Conservation (phyloP, 2,329 filamentous ascomycete genomes). For the Nigrospora sphaerica region DNA sequence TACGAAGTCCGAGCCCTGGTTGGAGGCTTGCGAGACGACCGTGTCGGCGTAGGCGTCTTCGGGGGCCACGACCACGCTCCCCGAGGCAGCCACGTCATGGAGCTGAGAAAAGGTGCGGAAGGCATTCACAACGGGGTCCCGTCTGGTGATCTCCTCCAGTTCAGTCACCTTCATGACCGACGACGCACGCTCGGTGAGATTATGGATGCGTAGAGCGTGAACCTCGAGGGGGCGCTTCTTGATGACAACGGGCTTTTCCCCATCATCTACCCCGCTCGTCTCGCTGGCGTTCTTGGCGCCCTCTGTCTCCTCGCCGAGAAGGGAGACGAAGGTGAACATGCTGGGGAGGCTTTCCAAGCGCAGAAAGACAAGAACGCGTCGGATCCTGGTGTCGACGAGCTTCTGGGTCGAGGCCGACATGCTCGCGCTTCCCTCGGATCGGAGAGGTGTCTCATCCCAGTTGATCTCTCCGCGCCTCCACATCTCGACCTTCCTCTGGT, state of each 20-base stretch:
- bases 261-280: constrained; percentile 15
- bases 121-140: constrained; percentile 83
- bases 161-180: constrained; percentile 93
- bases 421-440: constrained; percentile 28
- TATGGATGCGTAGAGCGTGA: constrained; percentile 78
- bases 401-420: constrained; percentile 21
- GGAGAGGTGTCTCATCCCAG: constrained; percentile 62
- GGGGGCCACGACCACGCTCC: constrained; percentile 73
- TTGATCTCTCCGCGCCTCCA: constrained; percentile 63
- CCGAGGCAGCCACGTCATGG: constrained; percentile 75
- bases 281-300: constrained; percentile 8
- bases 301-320: constrained; percentile 53
- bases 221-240: constrained; percentile 55
- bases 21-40: constrained; percentile 61
- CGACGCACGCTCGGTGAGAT: constrained; percentile 86
- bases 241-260: constrained; percentile 12
- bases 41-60: constrained; percentile 74
- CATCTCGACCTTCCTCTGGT: constrained; percentile 64
- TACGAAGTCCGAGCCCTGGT: constrained; percentile 65
- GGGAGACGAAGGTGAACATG: constrained; percentile 72
- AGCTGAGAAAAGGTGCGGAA: constrained; percentile 85
- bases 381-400: constrained; percentile 36
- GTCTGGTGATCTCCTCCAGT: constrained; percentile 61
- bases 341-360: constrained; percentile 79
- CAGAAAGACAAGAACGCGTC: constrained; percentile 70